A percentile compares a stretch with the other conserved stretches of the same genome.
Conservation (phyloP, 2,329 filamentous ascomycete genomes). For the Aspergillus amoenus region DNA sequence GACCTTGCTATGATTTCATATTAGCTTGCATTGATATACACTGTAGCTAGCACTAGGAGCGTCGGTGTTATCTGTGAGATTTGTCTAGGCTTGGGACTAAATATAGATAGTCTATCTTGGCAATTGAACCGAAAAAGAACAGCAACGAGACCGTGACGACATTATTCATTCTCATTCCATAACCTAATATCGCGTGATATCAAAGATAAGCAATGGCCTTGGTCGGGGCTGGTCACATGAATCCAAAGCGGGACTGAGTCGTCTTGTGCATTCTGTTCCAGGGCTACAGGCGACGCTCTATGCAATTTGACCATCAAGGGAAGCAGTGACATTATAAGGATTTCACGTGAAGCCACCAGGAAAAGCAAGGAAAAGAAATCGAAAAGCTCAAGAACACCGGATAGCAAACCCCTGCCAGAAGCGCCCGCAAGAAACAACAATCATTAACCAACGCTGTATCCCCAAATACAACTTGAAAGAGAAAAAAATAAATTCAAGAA, state of each 20-base stretch:
- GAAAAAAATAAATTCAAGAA: background rate
- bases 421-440: background rate
- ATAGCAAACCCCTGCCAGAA: constrained; percentile 3
- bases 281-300: background rate
- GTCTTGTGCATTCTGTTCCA: too few species aligned
- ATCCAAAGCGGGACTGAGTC: background rate
- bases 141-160: background rate
- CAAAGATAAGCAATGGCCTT: background rate
- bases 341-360: background rate
- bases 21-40: too few species aligned
- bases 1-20: too few species aligned
- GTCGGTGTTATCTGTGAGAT: too few species aligned
- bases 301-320: background rate
- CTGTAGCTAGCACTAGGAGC: too few species aligned
- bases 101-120: too few species aligned
- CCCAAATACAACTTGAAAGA: constrained; percentile 5
- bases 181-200: background rate
- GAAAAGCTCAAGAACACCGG: background rate
- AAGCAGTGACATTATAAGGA: background rate
- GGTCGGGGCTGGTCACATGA: background rate
- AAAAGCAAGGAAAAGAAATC: background rate
- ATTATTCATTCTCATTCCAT: background rate
- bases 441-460: background rate
- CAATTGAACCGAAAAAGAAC: too few species aligned
- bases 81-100: too few species aligned